These are phyloP conservation scores for Hemileccinum rubropunctum DNA, from an alignment of 768 basidiomycete species.

Conservation along the genomic window DNA sequence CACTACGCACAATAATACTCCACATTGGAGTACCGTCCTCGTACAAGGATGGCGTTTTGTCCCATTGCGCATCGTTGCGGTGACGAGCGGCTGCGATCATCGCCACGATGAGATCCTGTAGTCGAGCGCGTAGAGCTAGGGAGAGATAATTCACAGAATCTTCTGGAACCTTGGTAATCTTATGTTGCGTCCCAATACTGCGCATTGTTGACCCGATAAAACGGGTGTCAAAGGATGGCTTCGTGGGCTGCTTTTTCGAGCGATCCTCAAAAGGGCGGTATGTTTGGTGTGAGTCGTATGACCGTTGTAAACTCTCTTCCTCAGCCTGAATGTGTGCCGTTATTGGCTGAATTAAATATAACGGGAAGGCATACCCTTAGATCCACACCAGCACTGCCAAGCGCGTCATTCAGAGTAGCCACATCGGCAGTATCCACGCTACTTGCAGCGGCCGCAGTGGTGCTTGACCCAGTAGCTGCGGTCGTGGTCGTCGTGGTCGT, in stretches of 20 bases:
- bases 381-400: constrained; percentile 86
- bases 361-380: constrained; percentile 48
- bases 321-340: constrained; percentile 58
- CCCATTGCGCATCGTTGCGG: constrained; percentile 68
- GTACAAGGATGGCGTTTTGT: constrained; percentile 63
- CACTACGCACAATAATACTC: constrained; percentile 71
- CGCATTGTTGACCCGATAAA: constrained; percentile 68
- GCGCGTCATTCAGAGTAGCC: constrained; percentile 76
- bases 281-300: constrained; percentile 56
- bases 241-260: constrained; percentile 68
- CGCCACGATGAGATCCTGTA: constrained; percentile 63
- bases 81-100: constrained; percentile 71
- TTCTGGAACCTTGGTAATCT: constrained; percentile 64
- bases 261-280: constrained; percentile 77
- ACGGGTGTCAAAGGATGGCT: constrained; percentile 66
- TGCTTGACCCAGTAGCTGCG: constrained; percentile 18
- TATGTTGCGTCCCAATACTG: constrained; percentile 62
- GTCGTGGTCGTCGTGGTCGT: constrained; percentile 2
- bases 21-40: constrained; percentile 76
- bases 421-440: constrained; percentile 67
- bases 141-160: constrained; percentile 77
- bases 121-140: constrained; percentile 69
- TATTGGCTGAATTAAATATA: not conserved
- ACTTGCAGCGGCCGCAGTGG: constrained; percentile 25
- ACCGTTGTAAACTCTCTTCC: constrained; percentile 75